Conservation (phyloP, 805 yeast genomes). For the Cyberlindnera samutprakarnensis region DNA sequence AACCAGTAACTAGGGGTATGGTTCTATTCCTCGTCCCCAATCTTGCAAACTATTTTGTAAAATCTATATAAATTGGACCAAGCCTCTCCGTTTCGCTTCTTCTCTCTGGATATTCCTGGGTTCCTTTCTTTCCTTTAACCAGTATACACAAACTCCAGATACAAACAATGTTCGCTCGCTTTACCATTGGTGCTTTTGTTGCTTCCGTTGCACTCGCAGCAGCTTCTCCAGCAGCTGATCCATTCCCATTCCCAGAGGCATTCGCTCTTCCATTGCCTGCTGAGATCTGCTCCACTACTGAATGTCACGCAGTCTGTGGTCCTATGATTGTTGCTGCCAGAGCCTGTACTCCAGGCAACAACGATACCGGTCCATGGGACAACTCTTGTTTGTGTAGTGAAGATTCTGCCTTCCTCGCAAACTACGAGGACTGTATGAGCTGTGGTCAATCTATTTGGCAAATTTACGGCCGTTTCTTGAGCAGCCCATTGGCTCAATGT, state of each 20-base stretch:
- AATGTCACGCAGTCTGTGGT: conserved; percentile 8
- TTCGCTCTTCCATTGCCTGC: conserved; percentile 1
- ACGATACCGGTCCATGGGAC: conserved; percentile 3
- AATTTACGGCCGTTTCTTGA: conserved; percentile 6
- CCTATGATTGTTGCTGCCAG: conserved; percentile 4
- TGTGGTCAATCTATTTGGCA: conserved; percentile 9
- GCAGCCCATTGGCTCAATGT: conserved; percentile 5
- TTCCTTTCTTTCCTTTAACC: no score
- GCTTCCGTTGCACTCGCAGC: conserved; percentile 1
- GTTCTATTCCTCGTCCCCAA: no score
- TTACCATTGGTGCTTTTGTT: conserved; percentile 1
- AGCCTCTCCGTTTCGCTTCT: no score
- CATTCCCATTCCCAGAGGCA: conserved; percentile 2
- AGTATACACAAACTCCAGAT: no score
- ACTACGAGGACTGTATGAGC: conserved; percentile 6
- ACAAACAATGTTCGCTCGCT: conserved; percentile 10
- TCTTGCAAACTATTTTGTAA: no score
- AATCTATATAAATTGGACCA: no score
- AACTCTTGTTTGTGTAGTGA: conserved; percentile 1
- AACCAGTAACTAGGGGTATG: no score
- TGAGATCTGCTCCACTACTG: conserved; percentile 4
- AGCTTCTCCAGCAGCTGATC: conserved; percentile 1
- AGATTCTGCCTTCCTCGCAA: conserved; percentile 2
- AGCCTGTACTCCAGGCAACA: conserved; percentile 4
- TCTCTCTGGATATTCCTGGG: no score